These are phyloP conservation scores for Chrysoporthe cubensis DNA, from an alignment of 2,329 filamentous ascomycete genomes.

Conservation along the genomic window DNA sequence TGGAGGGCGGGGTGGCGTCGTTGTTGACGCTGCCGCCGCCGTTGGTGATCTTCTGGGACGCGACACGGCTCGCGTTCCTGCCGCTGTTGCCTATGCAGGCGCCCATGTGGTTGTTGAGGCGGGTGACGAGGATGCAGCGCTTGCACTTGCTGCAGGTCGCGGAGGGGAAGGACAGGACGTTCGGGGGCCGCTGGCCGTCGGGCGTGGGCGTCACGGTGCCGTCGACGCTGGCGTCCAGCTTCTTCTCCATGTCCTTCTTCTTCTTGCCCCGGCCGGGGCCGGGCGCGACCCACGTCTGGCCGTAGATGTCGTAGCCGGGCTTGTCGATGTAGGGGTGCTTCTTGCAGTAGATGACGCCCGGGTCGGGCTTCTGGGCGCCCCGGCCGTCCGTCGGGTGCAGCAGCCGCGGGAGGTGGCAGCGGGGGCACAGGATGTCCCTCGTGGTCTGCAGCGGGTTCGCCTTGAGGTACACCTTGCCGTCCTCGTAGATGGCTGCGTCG, in stretches of 20 bases:
- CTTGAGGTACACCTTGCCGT: conserved; percentile 69
- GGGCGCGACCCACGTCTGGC: conserved; percentile 77
- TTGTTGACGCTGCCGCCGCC: conserved; percentile 53
- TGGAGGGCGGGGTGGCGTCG: conserved; percentile 63
- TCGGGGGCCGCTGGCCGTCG: conserved; percentile 58
- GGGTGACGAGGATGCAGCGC: conserved; percentile 66
- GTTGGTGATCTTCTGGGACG: conserved; percentile 66
- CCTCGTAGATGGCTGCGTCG: conserved; percentile 70
- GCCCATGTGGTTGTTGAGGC: conserved; percentile 70
- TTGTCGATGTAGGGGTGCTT: conserved; percentile 78
- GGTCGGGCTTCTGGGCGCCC: conserved; percentile 67
- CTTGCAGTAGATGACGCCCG: conserved; percentile 75
- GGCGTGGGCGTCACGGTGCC: conserved; percentile 43
- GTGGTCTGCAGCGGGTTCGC: conserved; percentile 74
- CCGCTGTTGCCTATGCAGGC: conserved; percentile 70
- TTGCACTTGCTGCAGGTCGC: conserved; percentile 71
- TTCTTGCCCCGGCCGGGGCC: conserved; percentile 74
- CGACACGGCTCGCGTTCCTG: conserved; percentile 64
- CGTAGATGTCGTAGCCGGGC: conserved; percentile 78
- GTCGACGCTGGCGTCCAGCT: conserved; percentile 50
- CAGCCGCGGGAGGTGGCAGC: conserved; percentile 74
- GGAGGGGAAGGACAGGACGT: conserved; percentile 67
- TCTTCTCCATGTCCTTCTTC: conserved; percentile 76
- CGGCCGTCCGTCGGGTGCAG: conserved; percentile 74
- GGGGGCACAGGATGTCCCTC: conserved; percentile 72